Evolutionary conservation across 2,329 filamentous ascomycete genomes (phyloP).

Genomic region (Trichoderma sp.): DNA sequence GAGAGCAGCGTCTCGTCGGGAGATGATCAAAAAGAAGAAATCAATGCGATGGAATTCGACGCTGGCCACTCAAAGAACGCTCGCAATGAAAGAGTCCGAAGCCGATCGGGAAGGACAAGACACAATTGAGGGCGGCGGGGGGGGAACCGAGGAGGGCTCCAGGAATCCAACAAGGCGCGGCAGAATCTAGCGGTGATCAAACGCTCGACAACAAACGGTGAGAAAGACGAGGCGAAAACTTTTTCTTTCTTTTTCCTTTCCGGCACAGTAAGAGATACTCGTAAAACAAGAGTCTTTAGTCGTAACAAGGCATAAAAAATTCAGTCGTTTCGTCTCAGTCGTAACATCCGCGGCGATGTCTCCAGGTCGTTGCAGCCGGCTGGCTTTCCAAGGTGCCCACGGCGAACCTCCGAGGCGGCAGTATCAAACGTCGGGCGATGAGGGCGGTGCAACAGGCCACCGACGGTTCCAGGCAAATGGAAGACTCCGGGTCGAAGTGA

Average conservation of each 20-base stretch:
- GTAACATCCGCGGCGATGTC: conserved; percentile 30
- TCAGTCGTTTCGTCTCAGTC: conserved; percentile 32
- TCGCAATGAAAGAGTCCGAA: conserved; percentile 24
- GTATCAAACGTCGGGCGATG: conserved; percentile 24
- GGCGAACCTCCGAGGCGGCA: conserved; percentile 10
- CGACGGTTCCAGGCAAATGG: conserved; percentile 8
- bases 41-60: conserved; percentile 11
- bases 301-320: conserved; percentile 37
- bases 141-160: background rate
- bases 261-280: conserved; percentile 29
- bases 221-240: conserved; percentile 24
- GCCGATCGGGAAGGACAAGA: conserved; percentile 13
- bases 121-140: conserved; percentile 9
- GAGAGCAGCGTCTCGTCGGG: conserved; percentile 10
- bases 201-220: conserved; percentile 19
- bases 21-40: background rate
- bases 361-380: conserved; percentile 15
- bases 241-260: conserved; percentile 25
- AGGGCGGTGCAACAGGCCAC: conserved; percentile 23
- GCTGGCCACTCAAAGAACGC: conserved; percentile 21
- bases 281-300: conserved; percentile 35
- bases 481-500: conserved; percentile 23
- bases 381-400: conserved; percentile 2
- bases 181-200: conserved; percentile 18
- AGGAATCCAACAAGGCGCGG: conserved; percentile 6